These are phyloP conservation scores for Mortierella sp. DNA, from an alignment of 371 early-diverging fungal genomes.

Conservation along the genomic window DNA sequence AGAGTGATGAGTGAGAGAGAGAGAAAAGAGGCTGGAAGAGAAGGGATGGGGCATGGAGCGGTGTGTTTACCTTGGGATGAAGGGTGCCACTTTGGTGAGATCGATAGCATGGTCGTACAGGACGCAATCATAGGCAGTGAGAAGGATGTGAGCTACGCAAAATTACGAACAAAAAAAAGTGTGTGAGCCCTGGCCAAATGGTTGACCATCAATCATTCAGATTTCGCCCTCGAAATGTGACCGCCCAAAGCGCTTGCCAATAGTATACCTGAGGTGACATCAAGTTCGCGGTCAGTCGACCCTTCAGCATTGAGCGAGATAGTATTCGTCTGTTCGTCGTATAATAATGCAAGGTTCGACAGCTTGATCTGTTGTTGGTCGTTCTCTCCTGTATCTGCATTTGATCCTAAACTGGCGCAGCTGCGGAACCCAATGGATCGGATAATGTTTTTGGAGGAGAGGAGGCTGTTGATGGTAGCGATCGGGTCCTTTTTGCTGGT, in stretches of 20 bases:
- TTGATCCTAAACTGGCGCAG: slow-evolving; percentile 6
- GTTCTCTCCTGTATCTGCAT: background rate
- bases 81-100: slow-evolving; percentile 4
- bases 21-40: background rate
- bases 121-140: slow-evolving; percentile 45
- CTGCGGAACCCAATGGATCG: slow-evolving; percentile 41
- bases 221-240: background rate
- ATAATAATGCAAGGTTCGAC: slow-evolving; percentile 23
- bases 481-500: background rate
- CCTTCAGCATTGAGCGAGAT: slow-evolving; percentile 38
- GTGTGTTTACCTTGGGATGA: slow-evolving; percentile 23
- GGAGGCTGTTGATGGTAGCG: background rate
- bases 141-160: slow-evolving; percentile 31
- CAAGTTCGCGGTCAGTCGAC: slow-evolving; percentile 21
- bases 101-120: slow-evolving; percentile 39
- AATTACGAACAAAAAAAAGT: background rate
- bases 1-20: background rate
- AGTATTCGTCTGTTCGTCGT: slow-evolving; percentile 36
- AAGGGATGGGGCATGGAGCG: background rate
- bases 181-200: background rate
- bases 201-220: background rate
- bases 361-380: slow-evolving; percentile 6
- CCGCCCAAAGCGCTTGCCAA: background rate
- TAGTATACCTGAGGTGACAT: slow-evolving; percentile 32
- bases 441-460: slow-evolving; percentile 20